A percentile compares a stretch with the other conserved stretches of the same genome.
phyloP scores from a whole-genome alignment of 208 protist species.

The Polymyxa betae region DNA sequence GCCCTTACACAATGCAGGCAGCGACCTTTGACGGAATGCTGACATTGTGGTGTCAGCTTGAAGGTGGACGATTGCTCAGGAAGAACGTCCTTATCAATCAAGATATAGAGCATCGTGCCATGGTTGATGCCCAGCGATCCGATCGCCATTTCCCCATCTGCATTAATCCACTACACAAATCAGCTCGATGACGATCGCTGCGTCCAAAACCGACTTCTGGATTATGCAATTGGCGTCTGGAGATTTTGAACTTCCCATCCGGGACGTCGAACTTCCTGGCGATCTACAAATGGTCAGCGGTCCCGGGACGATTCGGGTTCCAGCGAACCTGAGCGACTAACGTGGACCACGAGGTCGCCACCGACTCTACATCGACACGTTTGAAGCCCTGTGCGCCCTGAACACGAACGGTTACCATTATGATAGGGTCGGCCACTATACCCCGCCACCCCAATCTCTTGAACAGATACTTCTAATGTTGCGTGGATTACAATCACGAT shows the following conservation, averaged over 20 bases:
- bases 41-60: slow-evolving; percentile 32
- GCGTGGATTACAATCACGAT: too few relatives aligned
- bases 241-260: neutral
- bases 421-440: too few relatives aligned
- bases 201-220: slow-evolving; percentile 11
- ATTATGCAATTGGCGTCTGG: neutral
- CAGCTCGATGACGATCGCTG: neutral
- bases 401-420: slow-evolving; percentile 30
- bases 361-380: neutral
- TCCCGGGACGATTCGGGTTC: neutral
- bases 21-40: neutral
- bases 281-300: neutral
- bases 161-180: neutral
- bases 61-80: neutral
- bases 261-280: neutral
- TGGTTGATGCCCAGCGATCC: neutral
- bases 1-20: slow-evolving; percentile 1
- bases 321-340: neutral
- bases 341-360: neutral
- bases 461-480: too few relatives aligned
- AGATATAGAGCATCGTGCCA: slow-evolving; percentile 9
- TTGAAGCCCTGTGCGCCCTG: neutral
- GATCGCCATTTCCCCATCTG: neutral
- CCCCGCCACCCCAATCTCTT: too few relatives aligned
- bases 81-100: neutral